phyloP scores from a whole-genome alignment of 208 protist species.

The Acanthamoeba lenticulata region DNA sequence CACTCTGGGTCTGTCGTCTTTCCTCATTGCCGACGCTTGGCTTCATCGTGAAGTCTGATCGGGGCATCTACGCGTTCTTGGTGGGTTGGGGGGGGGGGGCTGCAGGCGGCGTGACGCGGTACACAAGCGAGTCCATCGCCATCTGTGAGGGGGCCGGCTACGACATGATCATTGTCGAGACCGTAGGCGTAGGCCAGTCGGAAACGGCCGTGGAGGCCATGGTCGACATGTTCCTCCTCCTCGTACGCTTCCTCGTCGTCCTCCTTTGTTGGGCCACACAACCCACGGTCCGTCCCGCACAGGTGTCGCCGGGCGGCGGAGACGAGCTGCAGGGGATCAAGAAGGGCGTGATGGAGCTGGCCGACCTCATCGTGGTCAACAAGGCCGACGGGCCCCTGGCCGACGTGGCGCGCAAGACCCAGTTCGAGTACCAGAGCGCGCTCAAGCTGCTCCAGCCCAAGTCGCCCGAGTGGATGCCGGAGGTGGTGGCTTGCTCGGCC shows the following conservation, averaged over 20 bases:
- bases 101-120: conserved; percentile 89
- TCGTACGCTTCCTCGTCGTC: conserved; percentile 84
- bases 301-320: conserved; percentile 88
- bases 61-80: not conserved
- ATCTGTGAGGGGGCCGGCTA: conserved; percentile 93
- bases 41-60: not conserved
- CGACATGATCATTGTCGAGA: conserved; percentile 95
- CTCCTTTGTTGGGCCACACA: not conserved
- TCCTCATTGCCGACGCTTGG: too few relatives aligned
- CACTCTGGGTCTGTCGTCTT: conserved; percentile 88
- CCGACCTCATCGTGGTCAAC: conserved; percentile 94
- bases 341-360: conserved; percentile 93
- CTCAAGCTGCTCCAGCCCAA: conserved; percentile 65
- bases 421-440: conserved; percentile 65
- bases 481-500: conserved; percentile 36
- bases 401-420: conserved; percentile 61
- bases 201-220: conserved; percentile 90
- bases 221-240: conserved; percentile 93
- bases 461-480: conserved; percentile 10
- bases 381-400: conserved; percentile 91
- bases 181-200: conserved; percentile 94
- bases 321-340: conserved; percentile 91
- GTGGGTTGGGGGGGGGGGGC: not conserved
- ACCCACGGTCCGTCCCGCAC: not conserved
- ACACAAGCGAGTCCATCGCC: conserved; percentile 92